Percentiles rank a stretch among this genome's conserved stretches.
These are phyloP conservation scores for Tetraselmis chui DNA, from an alignment of 139 green algal species.

Conservation along the genomic window DNA sequence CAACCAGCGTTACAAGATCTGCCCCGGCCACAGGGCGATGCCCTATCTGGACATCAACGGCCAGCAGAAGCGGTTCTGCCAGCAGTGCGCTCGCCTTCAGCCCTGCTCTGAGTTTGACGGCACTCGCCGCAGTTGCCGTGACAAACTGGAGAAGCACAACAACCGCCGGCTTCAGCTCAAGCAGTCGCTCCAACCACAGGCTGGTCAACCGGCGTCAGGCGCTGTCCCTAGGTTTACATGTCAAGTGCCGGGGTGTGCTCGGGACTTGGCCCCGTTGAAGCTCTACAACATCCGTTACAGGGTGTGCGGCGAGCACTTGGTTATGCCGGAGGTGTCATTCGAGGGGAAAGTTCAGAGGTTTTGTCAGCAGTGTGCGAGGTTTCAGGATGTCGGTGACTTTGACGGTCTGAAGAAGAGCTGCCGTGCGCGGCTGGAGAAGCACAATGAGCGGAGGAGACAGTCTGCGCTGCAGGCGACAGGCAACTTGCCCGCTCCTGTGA, in stretches of 20 bases:
- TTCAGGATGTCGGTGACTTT: slow-evolving; percentile 21
- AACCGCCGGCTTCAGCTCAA: slow-evolving; percentile 22
- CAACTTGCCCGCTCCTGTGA: background rate
- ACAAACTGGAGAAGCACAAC: slow-evolving; percentile 58
- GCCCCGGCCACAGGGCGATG: slow-evolving; percentile 57
- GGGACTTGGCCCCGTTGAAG: slow-evolving; percentile 23
- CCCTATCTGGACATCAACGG: slow-evolving; percentile 16
- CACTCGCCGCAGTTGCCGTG: slow-evolving; percentile 30
- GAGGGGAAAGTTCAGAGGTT: slow-evolving; percentile 25
- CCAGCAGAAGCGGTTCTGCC: slow-evolving; percentile 30
- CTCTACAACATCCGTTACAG: slow-evolving; percentile 35
- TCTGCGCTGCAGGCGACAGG: background rate
- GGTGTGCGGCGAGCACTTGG: slow-evolving; percentile 29
- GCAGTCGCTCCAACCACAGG: background rate
- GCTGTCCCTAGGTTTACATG: slow-evolving; percentile 1
- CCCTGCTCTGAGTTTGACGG: slow-evolving; percentile 33
- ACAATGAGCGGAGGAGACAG: slow-evolving; percentile 20
- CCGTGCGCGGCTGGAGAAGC: slow-evolving; percentile 29
- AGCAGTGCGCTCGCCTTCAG: slow-evolving; percentile 33
- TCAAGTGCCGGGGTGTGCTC: slow-evolving; percentile 30
- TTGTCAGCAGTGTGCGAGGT: slow-evolving; percentile 29
- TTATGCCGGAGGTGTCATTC: slow-evolving; percentile 5
- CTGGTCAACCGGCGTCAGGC: background rate
- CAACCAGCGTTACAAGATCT: slow-evolving; percentile 81
- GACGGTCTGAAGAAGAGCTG: slow-evolving; percentile 25